Percentiles rank a stretch among this genome's conserved stretches.
Conservation (phyloP, 192 early-diverging fungal genomes). For the Geranomyces variabilis region DNA sequence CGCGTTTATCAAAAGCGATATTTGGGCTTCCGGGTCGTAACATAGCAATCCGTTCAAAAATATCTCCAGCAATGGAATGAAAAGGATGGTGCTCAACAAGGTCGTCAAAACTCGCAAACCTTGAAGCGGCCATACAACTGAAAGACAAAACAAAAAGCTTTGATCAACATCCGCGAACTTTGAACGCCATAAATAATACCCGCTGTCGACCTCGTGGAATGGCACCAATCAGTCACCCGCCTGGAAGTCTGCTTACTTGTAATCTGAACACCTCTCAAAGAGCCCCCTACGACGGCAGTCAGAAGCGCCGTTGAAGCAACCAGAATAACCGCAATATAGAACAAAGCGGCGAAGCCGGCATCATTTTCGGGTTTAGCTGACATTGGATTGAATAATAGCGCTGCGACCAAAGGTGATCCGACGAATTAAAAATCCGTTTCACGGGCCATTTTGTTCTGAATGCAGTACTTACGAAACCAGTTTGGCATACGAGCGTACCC, state of each 20-base stretch:
- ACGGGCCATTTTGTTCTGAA: background rate
- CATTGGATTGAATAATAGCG: slow-evolving; percentile 25
- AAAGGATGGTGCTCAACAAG: slow-evolving; percentile 17
- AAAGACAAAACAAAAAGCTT: background rate
- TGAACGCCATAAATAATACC: background rate
- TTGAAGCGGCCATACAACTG: slow-evolving; percentile 34
- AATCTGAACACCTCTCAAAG: slow-evolving; percentile 20
- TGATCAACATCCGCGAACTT: background rate
- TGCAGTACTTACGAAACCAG: slow-evolving; percentile 14
- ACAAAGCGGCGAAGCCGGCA: background rate
- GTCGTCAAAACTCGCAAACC: slow-evolving; percentile 24
- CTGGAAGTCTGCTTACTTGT: slow-evolving; percentile 11
- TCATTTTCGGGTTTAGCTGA: background rate
- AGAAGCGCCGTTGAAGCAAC: background rate
- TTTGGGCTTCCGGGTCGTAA: slow-evolving; percentile 1
- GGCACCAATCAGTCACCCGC: background rate
- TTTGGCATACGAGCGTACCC: slow-evolving; percentile 19
- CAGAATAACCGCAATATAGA: slow-evolving; percentile 21
- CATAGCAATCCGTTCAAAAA: slow-evolving; percentile 23
- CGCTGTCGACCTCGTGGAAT: no score
- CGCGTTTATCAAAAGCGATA: background rate
- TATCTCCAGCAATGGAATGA: slow-evolving; percentile 35
- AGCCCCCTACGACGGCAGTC: slow-evolving; percentile 20
- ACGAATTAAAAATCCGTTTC: no score
- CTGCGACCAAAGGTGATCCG: slow-evolving; percentile 2